These are phyloP conservation scores for Rhizopogon vinicolor DNA, from an alignment of 768 basidiomycete species.

Conservation along the genomic window DNA sequence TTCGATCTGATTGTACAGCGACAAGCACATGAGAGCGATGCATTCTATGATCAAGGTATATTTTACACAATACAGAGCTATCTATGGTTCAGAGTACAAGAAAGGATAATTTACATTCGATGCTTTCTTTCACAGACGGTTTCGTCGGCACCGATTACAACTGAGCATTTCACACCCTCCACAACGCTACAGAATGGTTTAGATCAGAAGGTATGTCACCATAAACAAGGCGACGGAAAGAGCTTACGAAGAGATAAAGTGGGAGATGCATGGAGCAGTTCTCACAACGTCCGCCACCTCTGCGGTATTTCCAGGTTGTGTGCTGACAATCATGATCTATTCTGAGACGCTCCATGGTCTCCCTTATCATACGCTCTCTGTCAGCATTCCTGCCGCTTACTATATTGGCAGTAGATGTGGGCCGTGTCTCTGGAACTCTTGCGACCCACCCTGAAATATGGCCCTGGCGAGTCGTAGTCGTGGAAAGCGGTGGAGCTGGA, in stretches of 20 bases:
- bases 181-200: constrained; percentile 23
- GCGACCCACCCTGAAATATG: not conserved
- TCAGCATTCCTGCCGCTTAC: not conserved
- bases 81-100: too few species aligned
- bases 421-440: constrained; percentile 1
- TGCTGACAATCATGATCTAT: constrained; percentile 51
- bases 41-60: too few species aligned
- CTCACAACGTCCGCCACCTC: constrained; percentile 43
- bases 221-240: not conserved
- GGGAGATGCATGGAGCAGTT: constrained; percentile 37
- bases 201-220: not conserved
- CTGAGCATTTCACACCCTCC: constrained; percentile 27
- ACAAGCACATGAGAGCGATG: too few species aligned
- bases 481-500: not conserved
- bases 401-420: not conserved
- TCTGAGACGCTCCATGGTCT: constrained; percentile 36
- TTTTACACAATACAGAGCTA: too few species aligned
- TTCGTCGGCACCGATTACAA: constrained; percentile 33
- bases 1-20: too few species aligned
- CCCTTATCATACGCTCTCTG: constrained; percentile 20
- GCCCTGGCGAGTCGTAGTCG: not conserved
- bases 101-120: too few species aligned
- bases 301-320: constrained; percentile 38
- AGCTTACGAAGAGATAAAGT: constrained; percentile 47
- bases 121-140: too few species aligned